Percentiles rank a stretch among this genome's conserved stretches.
phyloP scores from a whole-genome alignment of 1,284 basidiomycete species.

The Melampsora occidentalis region DNA sequence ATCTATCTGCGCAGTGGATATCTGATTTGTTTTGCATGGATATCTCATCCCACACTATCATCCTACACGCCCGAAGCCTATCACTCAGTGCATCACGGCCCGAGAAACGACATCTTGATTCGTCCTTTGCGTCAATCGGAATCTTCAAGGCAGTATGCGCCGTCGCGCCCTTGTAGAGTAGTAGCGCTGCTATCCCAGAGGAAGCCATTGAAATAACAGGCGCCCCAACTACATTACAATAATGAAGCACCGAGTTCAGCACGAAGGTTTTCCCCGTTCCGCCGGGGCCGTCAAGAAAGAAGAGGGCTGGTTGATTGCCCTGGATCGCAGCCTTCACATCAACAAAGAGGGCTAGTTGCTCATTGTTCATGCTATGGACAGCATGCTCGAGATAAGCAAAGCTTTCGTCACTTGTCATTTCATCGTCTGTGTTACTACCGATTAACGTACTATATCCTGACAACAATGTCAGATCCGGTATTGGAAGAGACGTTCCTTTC shows the following conservation, averaged over 20 bases:
- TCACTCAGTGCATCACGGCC: not conserved
- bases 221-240: not conserved
- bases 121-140: not conserved
- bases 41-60: slow-evolving; percentile 27
- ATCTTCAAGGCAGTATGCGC: slow-evolving; percentile 10
- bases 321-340: too few relatives aligned
- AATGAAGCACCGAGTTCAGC: not conserved
- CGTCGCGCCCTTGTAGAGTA: not conserved
- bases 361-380: too few relatives aligned
- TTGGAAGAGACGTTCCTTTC: too few relatives aligned
- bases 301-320: not conserved
- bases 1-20: not conserved
- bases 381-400: too few relatives aligned
- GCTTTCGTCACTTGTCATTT: too few relatives aligned
- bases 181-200: slow-evolving; percentile 4
- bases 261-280: slow-evolving; percentile 16
- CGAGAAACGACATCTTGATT: not conserved
- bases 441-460: too few relatives aligned
- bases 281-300: slow-evolving; percentile 12
- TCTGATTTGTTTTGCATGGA: not conserved
- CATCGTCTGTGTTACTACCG: too few relatives aligned
- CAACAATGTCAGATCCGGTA: too few relatives aligned
- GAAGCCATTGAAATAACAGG: not conserved
- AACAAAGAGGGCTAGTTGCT: too few relatives aligned
- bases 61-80: not conserved